Evolutionary conservation across 441 rosid genomes (phyloP).

Genomic region (Bocquillonia castaneifolia): DNA sequence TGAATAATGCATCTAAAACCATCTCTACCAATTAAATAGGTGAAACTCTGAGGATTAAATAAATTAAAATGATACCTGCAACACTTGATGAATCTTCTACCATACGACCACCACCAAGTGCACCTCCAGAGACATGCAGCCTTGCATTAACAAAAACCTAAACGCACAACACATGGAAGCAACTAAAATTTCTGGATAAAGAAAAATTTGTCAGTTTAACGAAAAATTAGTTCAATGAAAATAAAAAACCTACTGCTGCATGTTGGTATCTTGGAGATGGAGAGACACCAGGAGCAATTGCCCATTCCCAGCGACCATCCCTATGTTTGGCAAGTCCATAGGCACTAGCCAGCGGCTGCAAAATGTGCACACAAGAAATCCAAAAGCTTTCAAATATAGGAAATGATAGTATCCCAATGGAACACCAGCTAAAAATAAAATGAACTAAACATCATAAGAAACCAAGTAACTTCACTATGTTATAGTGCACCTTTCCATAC

Average conservation of each 20-base stretch:
- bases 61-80: constrained; percentile 56
- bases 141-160: constrained; percentile 97
- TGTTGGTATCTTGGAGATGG: constrained; percentile 99
- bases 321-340: constrained; percentile 99
- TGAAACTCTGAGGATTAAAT: constrained; percentile 10
- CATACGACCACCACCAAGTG: constrained; percentile 99
- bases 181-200: constrained; percentile 21
- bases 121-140: constrained; percentile 98
- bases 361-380: constrained; percentile 18
- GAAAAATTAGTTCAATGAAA: constrained; percentile 4
- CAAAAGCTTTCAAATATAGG: no score
- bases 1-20: not conserved
- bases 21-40: not conserved
- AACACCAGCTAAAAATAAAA: not conserved
- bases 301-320: constrained; percentile 99
- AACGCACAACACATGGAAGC: constrained; percentile 17
- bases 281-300: constrained; percentile 98
- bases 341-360: constrained; percentile 91
- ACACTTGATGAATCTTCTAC: constrained; percentile 98
- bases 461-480: constrained; percentile 1
- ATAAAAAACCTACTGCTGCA: constrained; percentile 75
- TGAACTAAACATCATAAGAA: not conserved
- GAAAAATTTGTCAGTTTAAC: constrained; percentile 9
- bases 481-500: not conserved
- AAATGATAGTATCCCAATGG: constrained; percentile 2